Evolutionary conservation across 768 basidiomycete genomes (phyloP).

Genomic region (Calocybe indica): DNA sequence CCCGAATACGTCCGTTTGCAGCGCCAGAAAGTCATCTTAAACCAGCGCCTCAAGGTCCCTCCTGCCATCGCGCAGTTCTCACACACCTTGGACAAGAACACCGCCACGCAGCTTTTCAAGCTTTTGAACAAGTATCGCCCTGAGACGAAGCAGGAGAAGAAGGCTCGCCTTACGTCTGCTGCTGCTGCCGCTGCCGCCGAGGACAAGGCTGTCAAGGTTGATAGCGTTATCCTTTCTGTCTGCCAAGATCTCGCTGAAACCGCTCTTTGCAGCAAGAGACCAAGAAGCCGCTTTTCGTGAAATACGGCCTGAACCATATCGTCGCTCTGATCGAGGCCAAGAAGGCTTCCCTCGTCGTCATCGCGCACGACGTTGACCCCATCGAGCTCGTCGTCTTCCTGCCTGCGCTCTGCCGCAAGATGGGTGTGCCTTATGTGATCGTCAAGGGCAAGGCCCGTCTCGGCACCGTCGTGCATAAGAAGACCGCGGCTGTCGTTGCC

Average conservation of each 20-base stretch:
- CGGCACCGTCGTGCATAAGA: conserved; percentile 97
- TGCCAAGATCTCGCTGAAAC: not conserved
- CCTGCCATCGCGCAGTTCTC: conserved; percentile 97
- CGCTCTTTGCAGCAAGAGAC: conserved; percentile 42
- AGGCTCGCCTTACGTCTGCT: conserved; percentile 77
- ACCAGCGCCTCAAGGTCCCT: conserved; percentile 97
- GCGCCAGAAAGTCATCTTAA: conserved; percentile 96
- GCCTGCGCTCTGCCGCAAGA: conserved; percentile 97
- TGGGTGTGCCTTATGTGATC: conserved; percentile 98
- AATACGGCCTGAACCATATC: conserved; percentile 96
- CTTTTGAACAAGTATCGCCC: conserved; percentile 96
- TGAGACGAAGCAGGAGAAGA: conserved; percentile 96
- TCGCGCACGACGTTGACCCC: conserved; percentile 97
- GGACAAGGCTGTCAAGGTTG: conserved; percentile 54
- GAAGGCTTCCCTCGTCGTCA: conserved; percentile 93
- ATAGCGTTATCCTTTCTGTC: not conserved
- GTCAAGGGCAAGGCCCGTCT: conserved; percentile 98
- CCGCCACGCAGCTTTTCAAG: conserved; percentile 96
- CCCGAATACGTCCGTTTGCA: conserved; percentile 98
- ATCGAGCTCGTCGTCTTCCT: conserved; percentile 99
- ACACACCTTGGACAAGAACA: conserved; percentile 99
- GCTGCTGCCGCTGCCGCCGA: conserved; percentile 77
- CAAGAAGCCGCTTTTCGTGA: conserved; percentile 94
- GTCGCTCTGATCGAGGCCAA: conserved; percentile 96
- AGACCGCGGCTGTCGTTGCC: conserved; percentile 89